Evolutionary conservation across 2,329 filamentous ascomycete species (phyloP).

Genomic region (Fusarium domesticum): DNA sequence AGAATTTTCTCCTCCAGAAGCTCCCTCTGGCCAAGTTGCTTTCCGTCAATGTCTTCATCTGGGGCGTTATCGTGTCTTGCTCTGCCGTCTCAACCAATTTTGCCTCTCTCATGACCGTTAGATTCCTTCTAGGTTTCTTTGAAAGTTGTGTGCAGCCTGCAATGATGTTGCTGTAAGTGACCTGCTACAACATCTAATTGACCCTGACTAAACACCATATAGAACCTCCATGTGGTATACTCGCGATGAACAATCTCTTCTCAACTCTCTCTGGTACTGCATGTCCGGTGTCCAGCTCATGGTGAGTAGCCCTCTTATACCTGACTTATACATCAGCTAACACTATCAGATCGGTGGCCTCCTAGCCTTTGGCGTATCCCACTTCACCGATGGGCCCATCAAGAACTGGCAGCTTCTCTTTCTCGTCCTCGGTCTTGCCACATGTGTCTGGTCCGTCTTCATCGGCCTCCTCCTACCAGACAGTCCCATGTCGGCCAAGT

Average conservation of each 20-base stretch:
- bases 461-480: conserved; percentile 46
- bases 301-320: conserved; percentile 2
- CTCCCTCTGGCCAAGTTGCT: conserved; percentile 46
- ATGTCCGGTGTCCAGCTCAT: conserved; percentile 38
- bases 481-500: conserved; percentile 49
- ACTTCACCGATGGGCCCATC: conserved; percentile 26
- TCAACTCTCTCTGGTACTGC: conserved; percentile 28
- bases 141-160: conserved; percentile 45
- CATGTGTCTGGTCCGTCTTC: conserved; percentile 34
- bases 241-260: conserved; percentile 11
- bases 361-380: conserved; percentile 37
- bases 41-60: conserved; percentile 40
- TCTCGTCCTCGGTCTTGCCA: conserved; percentile 39
- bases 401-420: conserved; percentile 41
- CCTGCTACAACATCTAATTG: not conserved
- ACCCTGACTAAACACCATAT: not conserved
- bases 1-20: conserved; percentile 44
- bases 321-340: not conserved
- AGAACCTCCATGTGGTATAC: conserved; percentile 18
- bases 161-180: conserved; percentile 40
- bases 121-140: conserved; percentile 44
- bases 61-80: conserved; percentile 39
- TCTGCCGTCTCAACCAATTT: conserved; percentile 39
- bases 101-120: conserved; percentile 37
- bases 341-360: conserved; percentile 33